Base-by-base conservation (phyloP, 2,329 filamentous ascomycete genomes). In the Penicillium sp. region DNA sequence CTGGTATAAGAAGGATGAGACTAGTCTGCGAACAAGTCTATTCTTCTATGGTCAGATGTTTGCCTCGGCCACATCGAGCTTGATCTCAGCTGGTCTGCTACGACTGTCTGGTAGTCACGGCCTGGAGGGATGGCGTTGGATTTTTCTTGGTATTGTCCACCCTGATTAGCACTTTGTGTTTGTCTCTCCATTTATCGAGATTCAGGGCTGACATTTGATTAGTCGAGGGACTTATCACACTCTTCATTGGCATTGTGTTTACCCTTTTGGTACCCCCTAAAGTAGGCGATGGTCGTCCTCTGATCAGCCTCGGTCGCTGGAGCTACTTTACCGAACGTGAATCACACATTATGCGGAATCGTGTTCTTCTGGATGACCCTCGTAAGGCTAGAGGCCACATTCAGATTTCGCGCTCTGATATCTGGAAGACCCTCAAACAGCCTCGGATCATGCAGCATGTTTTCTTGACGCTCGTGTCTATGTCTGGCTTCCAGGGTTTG, bases 41-140 rank as follows among this genome's bases (percentile, higher is more conserved):
- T 85, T 85, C 71, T 86, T 82, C 73, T 83, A 85, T 58, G 84
- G 84, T 11, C 84, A 84, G 66, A 80, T 84, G 68, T 76, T 84
- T 16, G 83, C 82, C 5, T 76, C 78, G 19, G 81, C 80, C 0
- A 79, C 76, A 0, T 71, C 71, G 0, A 74, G 72, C 54, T 62
- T 79, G 13, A 77, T 79, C 38, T 76, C 74, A 0, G 76, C 74
- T 13, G 77, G 77, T 1, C 67, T 78, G 38, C 75, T 86, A 26
- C 80, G 82, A 57, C 80, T 86, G 75, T 71, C 77, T 6, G 83
- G 82, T 1, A 76, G 80, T 1, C 77, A 73, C 1, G 81, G 80
- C 6, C 74, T 81, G 57, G 68, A 80, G 0, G 84, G 84, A n/a
- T 86, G 84, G 84, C 82, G 83, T 65, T 86, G 84, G 84, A 75